phyloP scores from a whole-genome alignment of 164 flowering plant species.

The Tetracentron sinense region DNA sequence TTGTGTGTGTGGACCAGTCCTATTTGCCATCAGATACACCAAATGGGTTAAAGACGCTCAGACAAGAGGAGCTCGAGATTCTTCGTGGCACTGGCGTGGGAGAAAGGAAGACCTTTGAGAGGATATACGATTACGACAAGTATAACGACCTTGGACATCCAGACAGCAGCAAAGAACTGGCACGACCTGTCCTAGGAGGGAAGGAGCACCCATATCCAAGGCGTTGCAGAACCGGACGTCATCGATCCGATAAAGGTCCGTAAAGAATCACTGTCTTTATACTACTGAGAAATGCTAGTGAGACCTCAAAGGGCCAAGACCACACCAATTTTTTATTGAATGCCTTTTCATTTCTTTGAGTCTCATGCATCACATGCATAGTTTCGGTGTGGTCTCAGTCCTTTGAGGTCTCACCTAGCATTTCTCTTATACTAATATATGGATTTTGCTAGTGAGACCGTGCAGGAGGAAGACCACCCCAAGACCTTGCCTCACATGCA shows the following conservation, averaged over 20 bases:
- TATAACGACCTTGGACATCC: conserved; percentile 63
- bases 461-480: too few species aligned
- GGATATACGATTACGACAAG: conserved; percentile 55
- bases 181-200: conserved; percentile 55
- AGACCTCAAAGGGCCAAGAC: not conserved
- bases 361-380: too few species aligned
- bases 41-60: conserved; percentile 29
- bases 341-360: too few species aligned
- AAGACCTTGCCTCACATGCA: too few species aligned
- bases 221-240: conserved; percentile 61
- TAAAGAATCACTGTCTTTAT: not conserved
- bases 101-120: conserved; percentile 34
- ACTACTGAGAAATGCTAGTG: not conserved
- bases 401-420: too few species aligned
- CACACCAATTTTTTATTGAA: too few species aligned
- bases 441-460: too few species aligned
- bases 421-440: not conserved
- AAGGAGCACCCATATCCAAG: conserved; percentile 48
- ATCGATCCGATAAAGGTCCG: conserved; percentile 14
- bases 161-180: conserved; percentile 16
- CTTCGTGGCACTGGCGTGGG: conserved; percentile 45
- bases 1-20: conserved; percentile 30
- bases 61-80: conserved; percentile 35
- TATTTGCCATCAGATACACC: conserved; percentile 69
- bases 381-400: too few species aligned